Conservation (phyloP, 371 early-diverging fungal genomes). For the Coemansia sp. region DNA sequence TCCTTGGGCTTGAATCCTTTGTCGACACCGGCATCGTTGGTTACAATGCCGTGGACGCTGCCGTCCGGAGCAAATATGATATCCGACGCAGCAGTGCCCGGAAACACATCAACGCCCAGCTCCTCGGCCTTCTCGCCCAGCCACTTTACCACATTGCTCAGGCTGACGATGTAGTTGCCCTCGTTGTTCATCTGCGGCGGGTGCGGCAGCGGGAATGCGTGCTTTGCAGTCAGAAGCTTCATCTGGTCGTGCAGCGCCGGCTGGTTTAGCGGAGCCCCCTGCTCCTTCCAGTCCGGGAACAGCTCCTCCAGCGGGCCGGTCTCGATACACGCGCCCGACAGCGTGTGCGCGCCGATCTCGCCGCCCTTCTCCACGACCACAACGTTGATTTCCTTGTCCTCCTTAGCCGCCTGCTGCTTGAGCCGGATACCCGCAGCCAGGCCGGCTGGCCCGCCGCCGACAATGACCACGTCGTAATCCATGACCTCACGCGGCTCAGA, state of each 20-base stretch:
- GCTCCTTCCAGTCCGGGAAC: slow-evolving; percentile 97
- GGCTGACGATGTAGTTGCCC: slow-evolving; percentile 96
- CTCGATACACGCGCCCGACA: slow-evolving; percentile 96
- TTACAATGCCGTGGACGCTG: slow-evolving; percentile 89
- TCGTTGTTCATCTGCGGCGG: slow-evolving; percentile 96
- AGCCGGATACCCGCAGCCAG: slow-evolving; percentile 92
- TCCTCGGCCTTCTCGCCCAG: slow-evolving; percentile 97
- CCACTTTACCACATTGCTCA: slow-evolving; percentile 94
- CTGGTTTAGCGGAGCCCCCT: slow-evolving; percentile 85
- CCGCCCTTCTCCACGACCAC: slow-evolving; percentile 94
- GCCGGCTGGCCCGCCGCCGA: slow-evolving; percentile 96
- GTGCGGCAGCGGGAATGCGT: slow-evolving; percentile 89
- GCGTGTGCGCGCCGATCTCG: slow-evolving; percentile 92
- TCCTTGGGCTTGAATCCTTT: slow-evolving; percentile 89
- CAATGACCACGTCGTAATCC: slow-evolving; percentile 95
- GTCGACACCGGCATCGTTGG: slow-evolving; percentile 95
- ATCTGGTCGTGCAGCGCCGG: slow-evolving; percentile 87
- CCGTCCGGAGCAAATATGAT: slow-evolving; percentile 88
- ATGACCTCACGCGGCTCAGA: slow-evolving; percentile 62
- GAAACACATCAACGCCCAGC: slow-evolving; percentile 93
- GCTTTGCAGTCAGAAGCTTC: slow-evolving; percentile 76
- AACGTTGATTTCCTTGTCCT: slow-evolving; percentile 86
- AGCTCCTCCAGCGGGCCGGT: slow-evolving; percentile 91
- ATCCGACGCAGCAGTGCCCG: slow-evolving; percentile 91
- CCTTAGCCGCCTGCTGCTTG: slow-evolving; percentile 84